Percentiles rank a stretch among this genome's conserved stretches.
Conservation (phyloP, 2,329 filamentous ascomycete genomes). For the Talaromyces sp. region DNA sequence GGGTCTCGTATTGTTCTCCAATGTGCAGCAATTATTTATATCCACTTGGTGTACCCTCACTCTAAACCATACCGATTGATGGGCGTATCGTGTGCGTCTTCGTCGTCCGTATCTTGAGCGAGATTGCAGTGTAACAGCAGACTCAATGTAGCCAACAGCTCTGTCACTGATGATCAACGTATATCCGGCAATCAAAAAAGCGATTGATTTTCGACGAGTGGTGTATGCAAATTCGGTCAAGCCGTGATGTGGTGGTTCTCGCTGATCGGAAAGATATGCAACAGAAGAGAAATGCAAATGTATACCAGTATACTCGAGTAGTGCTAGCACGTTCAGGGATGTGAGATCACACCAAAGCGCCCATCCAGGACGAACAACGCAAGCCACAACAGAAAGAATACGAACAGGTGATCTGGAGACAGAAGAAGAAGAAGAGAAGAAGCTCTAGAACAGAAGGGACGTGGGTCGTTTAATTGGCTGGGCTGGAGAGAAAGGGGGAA, state of each 20-base stretch:
- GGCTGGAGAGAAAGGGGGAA: slow-evolving; percentile 17
- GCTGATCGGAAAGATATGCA: slow-evolving; percentile 1
- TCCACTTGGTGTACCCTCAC: not conserved
- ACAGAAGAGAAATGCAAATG: not conserved
- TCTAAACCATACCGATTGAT: not conserved
- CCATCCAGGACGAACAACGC: not conserved
- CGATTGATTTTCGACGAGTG: not conserved
- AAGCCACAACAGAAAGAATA: not conserved
- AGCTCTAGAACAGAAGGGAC: slow-evolving; percentile 6
- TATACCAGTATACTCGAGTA: not conserved
- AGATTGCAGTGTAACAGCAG: not conserved
- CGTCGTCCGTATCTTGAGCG: not conserved
- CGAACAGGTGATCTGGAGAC: not conserved
- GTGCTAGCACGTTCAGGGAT: slow-evolving; percentile 6
- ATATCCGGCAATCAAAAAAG: not conserved
- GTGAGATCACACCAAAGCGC: slow-evolving; percentile 6
- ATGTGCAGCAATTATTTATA: not conserved
- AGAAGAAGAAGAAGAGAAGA: not conserved
- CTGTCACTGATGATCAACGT: not conserved
- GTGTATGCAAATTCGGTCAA: not conserved
- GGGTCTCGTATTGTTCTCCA: not conserved
- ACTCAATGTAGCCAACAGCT: not conserved
- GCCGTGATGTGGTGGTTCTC: not conserved
- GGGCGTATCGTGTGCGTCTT: not conserved
- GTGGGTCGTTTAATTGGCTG: slow-evolving; percentile 12